Evolutionary conservation across 2,329 filamentous ascomycete species (phyloP).

Genomic region (Fusarium neocosmosporiellum): DNA sequence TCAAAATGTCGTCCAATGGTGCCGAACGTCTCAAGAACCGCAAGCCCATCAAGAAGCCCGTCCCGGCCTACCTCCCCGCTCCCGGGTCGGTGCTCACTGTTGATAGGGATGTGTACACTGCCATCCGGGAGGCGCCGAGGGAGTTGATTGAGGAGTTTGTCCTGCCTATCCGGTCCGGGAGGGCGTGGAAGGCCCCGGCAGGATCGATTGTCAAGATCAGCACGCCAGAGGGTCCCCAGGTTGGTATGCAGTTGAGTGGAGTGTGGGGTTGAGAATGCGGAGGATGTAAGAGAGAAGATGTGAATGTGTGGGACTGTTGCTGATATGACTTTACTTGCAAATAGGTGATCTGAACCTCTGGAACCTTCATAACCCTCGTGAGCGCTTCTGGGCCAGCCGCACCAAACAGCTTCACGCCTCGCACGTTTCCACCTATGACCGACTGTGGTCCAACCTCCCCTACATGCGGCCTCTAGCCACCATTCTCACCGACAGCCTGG

Average conservation of each 20-base stretch:
- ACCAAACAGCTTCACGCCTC: constrained; percentile 83
- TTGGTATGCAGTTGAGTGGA: constrained; percentile 56
- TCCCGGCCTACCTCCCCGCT: constrained; percentile 60
- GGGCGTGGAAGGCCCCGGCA: constrained; percentile 76
- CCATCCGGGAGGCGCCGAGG: constrained; percentile 64
- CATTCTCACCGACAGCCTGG: constrained; percentile 74
- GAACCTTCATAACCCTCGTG: constrained; percentile 80
- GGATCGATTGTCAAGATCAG: constrained; percentile 78
- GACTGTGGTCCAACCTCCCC: constrained; percentile 82
- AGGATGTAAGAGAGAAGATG: neutral
- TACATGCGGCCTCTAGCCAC: constrained; percentile 81
- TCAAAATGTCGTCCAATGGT: constrained; percentile 38
- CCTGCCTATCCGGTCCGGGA: constrained; percentile 78
- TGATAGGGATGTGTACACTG: constrained; percentile 65
- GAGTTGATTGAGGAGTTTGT: constrained; percentile 63
- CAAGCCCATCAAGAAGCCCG: constrained; percentile 58
- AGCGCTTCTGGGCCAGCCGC: constrained; percentile 84
- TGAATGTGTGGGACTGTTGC: neutral
- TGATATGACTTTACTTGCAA: constrained; percentile 1
- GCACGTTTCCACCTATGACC: constrained; percentile 77
- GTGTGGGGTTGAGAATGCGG: neutral
- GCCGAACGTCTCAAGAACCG: constrained; percentile 56
- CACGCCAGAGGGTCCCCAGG: constrained; percentile 82
- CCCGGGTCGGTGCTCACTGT: constrained; percentile 58
- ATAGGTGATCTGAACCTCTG: constrained; percentile 83